phyloP scores from a whole-genome alignment of 1,284 basidiomycete genomes.

The Cryptococcus deneoformans region DNA sequence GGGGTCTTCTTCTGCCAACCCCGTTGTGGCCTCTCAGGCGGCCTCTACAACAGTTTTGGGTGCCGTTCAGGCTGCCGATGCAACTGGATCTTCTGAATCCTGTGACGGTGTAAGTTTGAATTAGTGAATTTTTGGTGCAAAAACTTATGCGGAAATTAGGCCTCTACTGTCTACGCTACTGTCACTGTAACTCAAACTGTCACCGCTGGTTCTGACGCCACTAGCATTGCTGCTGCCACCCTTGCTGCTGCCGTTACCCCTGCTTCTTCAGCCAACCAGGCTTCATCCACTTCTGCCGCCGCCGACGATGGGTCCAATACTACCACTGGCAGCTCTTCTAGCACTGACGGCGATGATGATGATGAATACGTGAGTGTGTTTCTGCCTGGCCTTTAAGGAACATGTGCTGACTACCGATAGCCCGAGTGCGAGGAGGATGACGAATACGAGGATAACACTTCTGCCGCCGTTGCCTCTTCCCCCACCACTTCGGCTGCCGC shows the following conservation, averaged over 20 bases:
- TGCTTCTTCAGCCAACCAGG: background rate
- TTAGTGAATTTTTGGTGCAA: too few species aligned
- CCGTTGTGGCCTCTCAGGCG: background rate
- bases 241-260: background rate
- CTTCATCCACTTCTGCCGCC: constrained; percentile 3
- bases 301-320: constrained; percentile 4
- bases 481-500: background rate
- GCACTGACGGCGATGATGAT: constrained; percentile 6
- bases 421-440: constrained; percentile 10
- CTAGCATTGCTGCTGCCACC: background rate
- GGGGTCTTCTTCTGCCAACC: background rate
- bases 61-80: constrained; percentile 4
- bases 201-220: background rate
- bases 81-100: constrained; percentile 1
- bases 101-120: constrained; percentile 20
- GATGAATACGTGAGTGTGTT: constrained; percentile 6
- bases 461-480: constrained; percentile 52
- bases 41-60: constrained; percentile 4
- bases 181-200: constrained; percentile 17
- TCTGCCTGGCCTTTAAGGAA: background rate
- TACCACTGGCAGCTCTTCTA: background rate
- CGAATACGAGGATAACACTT: constrained; percentile 4
- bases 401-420: constrained; percentile 2
- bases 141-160: constrained; percentile 1
- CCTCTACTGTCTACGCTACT: constrained; percentile 20